Base-by-base conservation (phyloP, 2,329 filamentous ascomycete species). In the Epichloe brachyelytri region DNA sequence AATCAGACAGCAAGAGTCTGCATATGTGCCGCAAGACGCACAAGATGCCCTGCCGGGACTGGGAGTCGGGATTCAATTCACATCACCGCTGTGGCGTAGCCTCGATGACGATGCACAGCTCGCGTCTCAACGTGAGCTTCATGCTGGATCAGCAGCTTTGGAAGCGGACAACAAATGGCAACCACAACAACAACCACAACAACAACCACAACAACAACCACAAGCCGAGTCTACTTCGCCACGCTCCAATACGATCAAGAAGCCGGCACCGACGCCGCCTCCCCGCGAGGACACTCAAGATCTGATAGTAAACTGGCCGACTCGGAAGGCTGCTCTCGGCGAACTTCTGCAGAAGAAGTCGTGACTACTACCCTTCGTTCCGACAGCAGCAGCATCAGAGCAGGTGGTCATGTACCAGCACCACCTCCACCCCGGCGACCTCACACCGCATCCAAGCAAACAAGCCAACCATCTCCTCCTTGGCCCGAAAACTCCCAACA, bases 351-450 rank as follows among this genome's bases (percentile, higher is more conserved):
- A 8, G 75, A 77, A n/a, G 78, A 76, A 7, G 67, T 63, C 5
- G 22, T 26, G 22, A 7, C 22, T 26, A 7, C 22, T 26, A 63
- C 68, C 4, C 73, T 74, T 1, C 69, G 72, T 7, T 64, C 74
- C 4, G 72, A 72, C 19, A 74, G 71, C 54, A 74, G 71, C 54
- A 57, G 71, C 54, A 57, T 71, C 36, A 72, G 72, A 40, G 64
- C 68, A 48, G 67, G 65, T 51, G 59, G 63, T 17, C 64, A 66
- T 50, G 71, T 68, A 0, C 77, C 76, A 0, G 71, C 73, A 8
- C 77, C 78, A 15, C 78, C 79, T 17, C 78, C 78, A 1, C 76
- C 78, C 8, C 70, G 78, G 43, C 70, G 79, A 33, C 71, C 71
- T 6, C 66, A 66, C 34, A 68, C 70, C 45, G 60, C 56, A 15